Evolutionary conservation across 768 basidiomycete genomes (phyloP), one percentile per base, ranked within the genome.

Genomic region (Leccinum subtestaceum): DNA sequence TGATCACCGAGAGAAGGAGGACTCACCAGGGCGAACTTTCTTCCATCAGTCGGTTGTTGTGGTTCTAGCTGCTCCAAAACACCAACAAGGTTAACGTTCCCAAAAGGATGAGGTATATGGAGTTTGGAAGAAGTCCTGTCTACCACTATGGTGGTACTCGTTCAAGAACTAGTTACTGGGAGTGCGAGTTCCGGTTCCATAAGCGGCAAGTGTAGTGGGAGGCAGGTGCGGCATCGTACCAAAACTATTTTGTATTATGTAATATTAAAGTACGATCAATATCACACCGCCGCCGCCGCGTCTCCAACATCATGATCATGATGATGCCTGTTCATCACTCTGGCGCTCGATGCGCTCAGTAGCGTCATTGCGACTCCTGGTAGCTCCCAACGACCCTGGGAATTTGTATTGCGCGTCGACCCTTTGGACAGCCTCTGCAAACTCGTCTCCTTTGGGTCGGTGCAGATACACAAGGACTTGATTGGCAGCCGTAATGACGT

Each of bases 21-120:
- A 78, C 85, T 50, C 59, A 89, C 89, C 75, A 91, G 68, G 29
- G 87, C 86, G 62, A 91, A 76, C 68, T 79, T 85, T 48, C 81
- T 79, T 56, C 84, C 87, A 55, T 78, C 71, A 7, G 82, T 87
- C 40, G 82, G 72, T 63, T 74, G 71, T 23, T 71, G 72, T 2
- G 84, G 78, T 43, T 75, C 76, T n/a, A 85, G 64, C 65, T 87
- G 88, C 70, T 89, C 86, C 49, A 91, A 70, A 17, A 85, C 70
- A 10, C 89, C 89, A 40, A 79, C 80, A 19, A 88, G 76, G 32
- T 73, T 70, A 61, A 79, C 75, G 25, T 74, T 69, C 17, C 79
- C 78, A 11, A 65, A 65, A 13, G 76, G 72, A 62, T 86, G 84
- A 40, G 82, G 81, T 59, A 87, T 83, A 45, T 65, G 70, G 45